Base-by-base conservation (phyloP, 495 filamentous ascomycete genomes). In the Neohortaea acidophila region DNA sequence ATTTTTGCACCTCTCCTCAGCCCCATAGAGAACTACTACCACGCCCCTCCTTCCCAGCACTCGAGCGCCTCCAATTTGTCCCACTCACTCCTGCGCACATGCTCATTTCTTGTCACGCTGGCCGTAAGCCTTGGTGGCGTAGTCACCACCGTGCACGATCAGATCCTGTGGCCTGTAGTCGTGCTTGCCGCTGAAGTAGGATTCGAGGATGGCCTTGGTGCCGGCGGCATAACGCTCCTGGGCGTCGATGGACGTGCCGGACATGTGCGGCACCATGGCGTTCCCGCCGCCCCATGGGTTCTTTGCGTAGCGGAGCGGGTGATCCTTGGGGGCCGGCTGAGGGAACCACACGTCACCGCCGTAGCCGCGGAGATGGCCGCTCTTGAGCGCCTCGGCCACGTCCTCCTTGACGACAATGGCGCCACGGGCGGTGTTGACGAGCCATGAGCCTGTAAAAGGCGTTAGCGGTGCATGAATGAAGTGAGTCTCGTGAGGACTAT, bases 321-420 rank as follows among this genome's bases (percentile, higher is more conserved):
- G 89, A 56, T 94, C 89, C 64, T 79, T 74, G 48, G 89, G 89
- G 30, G 89, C 89, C 40, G 89, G 89, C 67, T 97, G 89, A 33
- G 78, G 79, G 73, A 76, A 82, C 79, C 79, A 83, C 58, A 94
- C 85, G 56, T 93, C 85, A 59, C 89, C 89, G 52, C 89, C 89
- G 63, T 97, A 97, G 43, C 89, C 89, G 47, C 84, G 77, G 58
- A 97, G 83, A 61, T 97, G 86, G 53, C 89, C 89, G 24, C 70
- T 70, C 69, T 84, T 82, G 57, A 97, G 73, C 20, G 89, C 89
- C 35, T 82, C 87, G 32, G 89, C 89, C 31, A 97, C 89, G 54
- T 94, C 89, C 64, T 96, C 87, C 75, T 97, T 97, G 59, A 94
- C 89, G 43, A 97, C 89, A 55, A 97, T 97, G 58, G 89, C 89